Evolutionary conservation across 2,329 filamentous ascomycete genomes (phyloP), one percentile per base, ranked within the genome.

Genomic region (Pseudocercospora musae): DNA sequence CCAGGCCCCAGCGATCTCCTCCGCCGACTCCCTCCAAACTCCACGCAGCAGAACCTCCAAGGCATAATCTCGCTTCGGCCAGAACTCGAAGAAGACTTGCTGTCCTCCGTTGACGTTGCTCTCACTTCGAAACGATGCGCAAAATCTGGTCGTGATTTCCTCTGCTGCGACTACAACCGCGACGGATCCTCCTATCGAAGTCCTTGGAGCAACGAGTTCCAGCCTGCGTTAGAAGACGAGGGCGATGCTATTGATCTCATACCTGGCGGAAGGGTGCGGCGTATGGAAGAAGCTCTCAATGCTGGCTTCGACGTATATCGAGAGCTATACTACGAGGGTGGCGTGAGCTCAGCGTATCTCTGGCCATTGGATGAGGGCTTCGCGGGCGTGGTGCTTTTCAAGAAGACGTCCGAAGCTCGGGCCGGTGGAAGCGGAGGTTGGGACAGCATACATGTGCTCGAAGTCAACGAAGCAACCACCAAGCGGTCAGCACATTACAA

Each of bases 321-420:
- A 66, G 94, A 98, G 77, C 81, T 99, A 78, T 99, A 96, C 80
- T 96, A 96, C 75, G 95, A 98, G 80, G 95, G 95, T 3, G 94
- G 95, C 27, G 91, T 96, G 64, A 95, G 91, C 70, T 96, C 91
- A 74, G 95, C 98, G 42, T 99, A 99, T 78, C 91, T 99, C 66
- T 99, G 95, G 95, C 95, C 97, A 75, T 80, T 98, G 76, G 95
- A 99, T 72, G 95, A 99, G 78, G 95, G 95, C 8, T 99, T 99
- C 75, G 95, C 95, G 0, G 95, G 95, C 0, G 95, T 97, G 1
- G 93, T 99, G 60, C 78, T 99, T 71, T 79, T 99, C 73, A 99
- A 99, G 84, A 99, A 99, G 80, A 87, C 91, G 91, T 79, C 70
- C 84, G 58, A 52, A 10, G 59, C 25, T 15, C 63, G 62, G n/a